Percentiles rank a stretch among this genome's conserved stretches.
These are phyloP conservation scores for Aegilops longissima DNA, from an alignment of 176 grass and related monocot species.

Conservation along the genomic window DNA sequence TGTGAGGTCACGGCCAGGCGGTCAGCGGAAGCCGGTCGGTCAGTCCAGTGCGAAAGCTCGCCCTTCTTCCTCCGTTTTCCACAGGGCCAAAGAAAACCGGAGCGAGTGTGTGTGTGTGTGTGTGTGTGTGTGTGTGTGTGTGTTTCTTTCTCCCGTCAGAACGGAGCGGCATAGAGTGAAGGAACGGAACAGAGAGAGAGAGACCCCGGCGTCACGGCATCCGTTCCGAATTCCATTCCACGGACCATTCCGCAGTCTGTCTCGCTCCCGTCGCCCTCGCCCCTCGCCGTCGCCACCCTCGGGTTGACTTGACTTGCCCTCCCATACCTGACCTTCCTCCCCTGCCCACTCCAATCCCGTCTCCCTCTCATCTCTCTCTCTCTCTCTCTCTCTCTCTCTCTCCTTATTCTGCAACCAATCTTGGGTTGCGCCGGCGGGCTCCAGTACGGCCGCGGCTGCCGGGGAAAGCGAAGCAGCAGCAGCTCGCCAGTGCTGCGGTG, in stretches of 20 bases:
- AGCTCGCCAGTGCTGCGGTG: conserved; percentile 18
- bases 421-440: conserved; percentile 1
- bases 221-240: conserved; percentile 7
- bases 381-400: conserved; percentile 13
- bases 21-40: background rate
- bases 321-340: background rate
- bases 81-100: background rate
- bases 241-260: conserved; percentile 24
- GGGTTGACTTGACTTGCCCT: conserved; percentile 44
- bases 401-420: conserved; percentile 1
- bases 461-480: background rate
- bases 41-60: conserved; percentile 18
- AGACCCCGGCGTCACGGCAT: conserved; percentile 38
- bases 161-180: conserved; percentile 8
- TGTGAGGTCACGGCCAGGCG: background rate
- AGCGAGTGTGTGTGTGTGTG: background rate
- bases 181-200: background rate
- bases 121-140: background rate
- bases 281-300: conserved; percentile 26
- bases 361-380: background rate
- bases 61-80: background rate
- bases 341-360: conserved; percentile 20
- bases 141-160: background rate
- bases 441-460: background rate
- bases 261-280: background rate